A percentile compares a stretch with the other conserved stretches of the same genome.
Conservation (phyloP, 192 early-diverging fungal genomes). For the Umbelopsis sp. region DNA sequence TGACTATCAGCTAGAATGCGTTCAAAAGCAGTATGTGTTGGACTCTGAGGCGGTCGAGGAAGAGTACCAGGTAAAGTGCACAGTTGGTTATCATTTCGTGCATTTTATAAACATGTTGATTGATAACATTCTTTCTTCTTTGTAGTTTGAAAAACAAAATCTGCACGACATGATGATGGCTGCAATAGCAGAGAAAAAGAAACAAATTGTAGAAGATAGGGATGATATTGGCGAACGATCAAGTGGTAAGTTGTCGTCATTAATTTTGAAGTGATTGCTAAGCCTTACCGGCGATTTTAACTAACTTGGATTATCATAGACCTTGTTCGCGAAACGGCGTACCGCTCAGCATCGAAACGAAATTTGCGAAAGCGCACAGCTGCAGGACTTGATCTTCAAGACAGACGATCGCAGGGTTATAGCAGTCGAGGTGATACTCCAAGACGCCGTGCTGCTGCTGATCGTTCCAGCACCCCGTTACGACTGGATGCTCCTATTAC, state of each 20-base stretch:
- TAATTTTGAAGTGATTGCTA: background rate
- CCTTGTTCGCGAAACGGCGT: conserved; percentile 15
- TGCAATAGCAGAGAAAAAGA: conserved; percentile 29
- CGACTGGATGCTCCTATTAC: background rate
- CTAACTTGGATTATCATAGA: background rate
- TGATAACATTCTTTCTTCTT: background rate
- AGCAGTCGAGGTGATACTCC: conserved; percentile 23
- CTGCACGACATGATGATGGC: conserved; percentile 27
- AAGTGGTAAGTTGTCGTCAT: background rate
- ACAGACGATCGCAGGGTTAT: conserved; percentile 1
- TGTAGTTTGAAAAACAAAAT: conserved; percentile 23
- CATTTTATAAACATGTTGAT: background rate
- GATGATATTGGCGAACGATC: conserved; percentile 18
- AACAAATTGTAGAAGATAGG: conserved; percentile 33
- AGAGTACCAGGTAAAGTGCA: conserved; percentile 25
- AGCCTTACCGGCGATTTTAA: background rate
- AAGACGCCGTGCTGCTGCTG: conserved; percentile 24
- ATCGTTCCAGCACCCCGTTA: conserved; percentile 17
- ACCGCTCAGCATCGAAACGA: conserved; percentile 12
- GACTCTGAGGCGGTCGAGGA: conserved; percentile 23
- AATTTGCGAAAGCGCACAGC: background rate
- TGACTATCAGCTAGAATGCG: conserved; percentile 26
- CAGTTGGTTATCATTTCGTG: background rate
- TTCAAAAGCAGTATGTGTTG: conserved; percentile 23
- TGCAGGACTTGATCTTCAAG: background rate